These are phyloP conservation scores for Raffaelea ambrosiae DNA, from an alignment of 2,329 filamentous ascomycete genomes.

Conservation along the genomic window DNA sequence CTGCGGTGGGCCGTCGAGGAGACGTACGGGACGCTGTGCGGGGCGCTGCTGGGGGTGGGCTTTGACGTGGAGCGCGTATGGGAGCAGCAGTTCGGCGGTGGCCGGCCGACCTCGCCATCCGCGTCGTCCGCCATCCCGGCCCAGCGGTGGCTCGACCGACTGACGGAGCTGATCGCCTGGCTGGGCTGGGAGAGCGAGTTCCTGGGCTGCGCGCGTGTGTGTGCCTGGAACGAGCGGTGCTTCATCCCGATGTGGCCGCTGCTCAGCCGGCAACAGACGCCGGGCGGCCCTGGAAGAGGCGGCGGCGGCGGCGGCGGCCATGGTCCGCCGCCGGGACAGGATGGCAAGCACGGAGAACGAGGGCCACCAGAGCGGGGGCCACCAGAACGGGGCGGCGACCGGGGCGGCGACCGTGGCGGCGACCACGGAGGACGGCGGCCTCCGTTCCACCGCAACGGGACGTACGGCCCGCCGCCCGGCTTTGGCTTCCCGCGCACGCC, in stretches of 20 bases:
- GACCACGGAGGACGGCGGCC: not conserved
- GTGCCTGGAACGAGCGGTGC: constrained; percentile 34
- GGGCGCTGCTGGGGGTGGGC: constrained; percentile 29
- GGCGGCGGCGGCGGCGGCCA: not conserved
- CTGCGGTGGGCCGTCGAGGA: constrained; percentile 31
- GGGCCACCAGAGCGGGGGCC: not conserved
- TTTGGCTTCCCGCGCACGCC: constrained; percentile 12
- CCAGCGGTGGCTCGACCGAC: constrained; percentile 20
- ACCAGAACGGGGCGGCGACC: not conserved
- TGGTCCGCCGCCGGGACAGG: not conserved
- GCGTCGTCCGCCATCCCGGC: not conserved
- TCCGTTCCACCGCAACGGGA: constrained; percentile 2
- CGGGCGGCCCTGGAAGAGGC: not conserved
- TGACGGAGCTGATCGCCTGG: constrained; percentile 38
- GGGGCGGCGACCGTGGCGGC: not conserved
- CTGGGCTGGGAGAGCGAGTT: constrained; percentile 41
- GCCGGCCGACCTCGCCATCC: not conserved
- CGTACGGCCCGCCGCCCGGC: constrained; percentile 3
- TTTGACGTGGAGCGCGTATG: constrained; percentile 32
- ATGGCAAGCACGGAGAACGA: constrained; percentile 9
- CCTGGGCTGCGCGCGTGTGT: constrained; percentile 29
- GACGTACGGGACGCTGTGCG: constrained; percentile 30
- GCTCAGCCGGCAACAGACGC: constrained; percentile 7
- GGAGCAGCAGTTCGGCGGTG: constrained; percentile 11
- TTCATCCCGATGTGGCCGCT: constrained; percentile 45